Conservation (phyloP, 495 filamentous ascomycete species). For the Geoglossum glabrum region DNA sequence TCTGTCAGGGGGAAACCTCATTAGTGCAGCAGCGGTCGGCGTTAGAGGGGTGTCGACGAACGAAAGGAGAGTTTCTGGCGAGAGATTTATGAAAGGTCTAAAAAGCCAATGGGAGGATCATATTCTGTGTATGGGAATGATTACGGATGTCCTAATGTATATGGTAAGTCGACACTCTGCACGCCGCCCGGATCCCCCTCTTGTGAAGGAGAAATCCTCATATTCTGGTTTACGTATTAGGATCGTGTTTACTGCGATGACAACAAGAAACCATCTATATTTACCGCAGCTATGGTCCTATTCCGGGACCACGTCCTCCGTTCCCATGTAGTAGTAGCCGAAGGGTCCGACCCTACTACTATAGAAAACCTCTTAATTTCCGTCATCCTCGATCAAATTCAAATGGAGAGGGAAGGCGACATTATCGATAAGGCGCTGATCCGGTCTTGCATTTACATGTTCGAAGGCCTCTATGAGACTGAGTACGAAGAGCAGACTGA, state of each 20-base stretch:
- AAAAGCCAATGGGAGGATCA: conserved; percentile 73
- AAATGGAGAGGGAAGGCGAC: conserved; percentile 79
- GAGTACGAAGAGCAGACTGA: conserved; percentile 49
- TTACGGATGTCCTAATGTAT: conserved; percentile 95
- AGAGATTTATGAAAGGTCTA: conserved; percentile 59
- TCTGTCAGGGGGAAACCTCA: conserved; percentile 23
- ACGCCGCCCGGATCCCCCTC: background rate
- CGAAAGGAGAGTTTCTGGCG: conserved; percentile 61
- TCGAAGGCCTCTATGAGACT: conserved; percentile 75
- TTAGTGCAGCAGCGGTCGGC: conserved; percentile 10
- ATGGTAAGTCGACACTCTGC: conserved; percentile 35
- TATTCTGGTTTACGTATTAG: conserved; percentile 14
- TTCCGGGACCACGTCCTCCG: conserved; percentile 70
- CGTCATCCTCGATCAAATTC: conserved; percentile 76
- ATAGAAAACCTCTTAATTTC: conserved; percentile 55
- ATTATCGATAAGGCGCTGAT: conserved; percentile 69
- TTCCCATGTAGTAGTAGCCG: conserved; percentile 24
- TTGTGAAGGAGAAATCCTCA: background rate
- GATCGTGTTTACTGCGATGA: conserved; percentile 65
- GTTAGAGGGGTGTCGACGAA: conserved; percentile 35
- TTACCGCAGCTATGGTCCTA: conserved; percentile 59
- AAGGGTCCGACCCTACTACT: conserved; percentile 14
- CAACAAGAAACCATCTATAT: conserved; percentile 56
- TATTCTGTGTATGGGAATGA: conserved; percentile 87
- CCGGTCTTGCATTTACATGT: conserved; percentile 69